Base-by-base conservation (phyloP, 202 grass and related monocot genomes). In the Hordeum pubiflorum region DNA sequence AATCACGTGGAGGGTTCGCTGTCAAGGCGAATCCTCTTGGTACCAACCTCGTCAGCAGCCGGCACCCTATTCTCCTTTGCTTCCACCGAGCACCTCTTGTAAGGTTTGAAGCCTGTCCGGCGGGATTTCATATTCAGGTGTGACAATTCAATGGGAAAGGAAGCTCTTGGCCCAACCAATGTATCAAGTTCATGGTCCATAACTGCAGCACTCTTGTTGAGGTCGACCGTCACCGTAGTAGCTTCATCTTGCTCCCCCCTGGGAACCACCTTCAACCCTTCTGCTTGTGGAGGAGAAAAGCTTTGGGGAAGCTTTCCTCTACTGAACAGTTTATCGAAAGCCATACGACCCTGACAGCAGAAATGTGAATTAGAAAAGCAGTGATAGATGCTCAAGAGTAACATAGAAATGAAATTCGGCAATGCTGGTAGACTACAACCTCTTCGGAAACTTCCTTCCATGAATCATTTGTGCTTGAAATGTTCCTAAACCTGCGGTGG, bases 81-180 rank as follows among this genome's bases (percentile, higher is more conserved):
- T 93, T 99, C 96, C 54, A 90, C 55, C 3, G 96, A 96, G 76
- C 96, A 96, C 62, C 96, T 96, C 74, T 99, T 99, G 68, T 99
- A 99, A 55, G 96, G 96, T 64, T 96, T 99, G 67, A 99, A 99
- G 61, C 96, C 96, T 78, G 90, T 96, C 57, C 87, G 65, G 52
- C 77, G 86, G 11, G 78, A 85, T 86, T 96, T 99, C 82, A 99
- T 67, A 63, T 90, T 96, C 65, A 77, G 64, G 2, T 83, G 78
- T 44, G 63, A 84, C 52, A 86, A 40, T 56, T 85, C 87, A 80
- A 26, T 87, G 34, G 87, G 69, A 58, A 85, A 87, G 48, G 74
- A 84, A 78, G 58, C 24, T 75, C 54, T 83, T 75, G 79, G 20
- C 23, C 41, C 83, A 75, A 83, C 89, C 40, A 65, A 68, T 32